These are phyloP conservation scores for Xylariaceae sp. DNA, from an alignment of 2,329 filamentous ascomycete genomes.

Conservation along the genomic window DNA sequence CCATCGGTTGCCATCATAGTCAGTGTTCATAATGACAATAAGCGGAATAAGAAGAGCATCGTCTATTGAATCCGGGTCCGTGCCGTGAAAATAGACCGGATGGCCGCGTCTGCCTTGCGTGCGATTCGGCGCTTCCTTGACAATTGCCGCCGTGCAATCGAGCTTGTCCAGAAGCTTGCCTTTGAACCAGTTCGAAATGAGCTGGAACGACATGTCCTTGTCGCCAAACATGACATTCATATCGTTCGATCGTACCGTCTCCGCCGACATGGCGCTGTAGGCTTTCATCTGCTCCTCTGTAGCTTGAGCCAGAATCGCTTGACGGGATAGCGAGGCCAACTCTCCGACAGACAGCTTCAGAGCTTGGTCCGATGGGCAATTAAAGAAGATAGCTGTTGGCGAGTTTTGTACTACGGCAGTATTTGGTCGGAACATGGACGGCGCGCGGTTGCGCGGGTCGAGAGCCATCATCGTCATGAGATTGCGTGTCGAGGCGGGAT, in stretches of 20 bases:
- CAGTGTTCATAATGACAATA: background rate
- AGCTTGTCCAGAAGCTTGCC: background rate
- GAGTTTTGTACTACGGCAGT: background rate
- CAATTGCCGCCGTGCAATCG: background rate
- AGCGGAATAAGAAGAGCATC: background rate
- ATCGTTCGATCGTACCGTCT: background rate
- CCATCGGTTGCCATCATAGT: background rate
- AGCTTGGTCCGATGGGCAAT: background rate
- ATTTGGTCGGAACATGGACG: background rate
- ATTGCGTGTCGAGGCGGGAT: background rate
- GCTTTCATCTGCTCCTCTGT: slow-evolving; percentile 2
- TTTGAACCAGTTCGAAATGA: slow-evolving; percentile 1
- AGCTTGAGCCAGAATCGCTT: background rate
- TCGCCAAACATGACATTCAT: slow-evolving; percentile 2
- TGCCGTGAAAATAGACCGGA: background rate
- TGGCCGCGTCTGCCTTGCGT: background rate
- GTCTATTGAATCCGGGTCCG: background rate
- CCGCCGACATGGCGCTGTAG: slow-evolving; percentile 1
- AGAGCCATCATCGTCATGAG: background rate
- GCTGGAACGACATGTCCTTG: slow-evolving; percentile 1
- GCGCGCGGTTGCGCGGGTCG: background rate
- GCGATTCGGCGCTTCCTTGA: background rate
- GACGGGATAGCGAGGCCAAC: background rate
- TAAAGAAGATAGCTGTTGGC: slow-evolving; percentile 1
- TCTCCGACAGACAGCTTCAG: background rate